These are phyloP conservation scores for Parafenestella ontariensis DNA, from an alignment of 2,329 filamentous ascomycete species.

Conservation along the genomic window DNA sequence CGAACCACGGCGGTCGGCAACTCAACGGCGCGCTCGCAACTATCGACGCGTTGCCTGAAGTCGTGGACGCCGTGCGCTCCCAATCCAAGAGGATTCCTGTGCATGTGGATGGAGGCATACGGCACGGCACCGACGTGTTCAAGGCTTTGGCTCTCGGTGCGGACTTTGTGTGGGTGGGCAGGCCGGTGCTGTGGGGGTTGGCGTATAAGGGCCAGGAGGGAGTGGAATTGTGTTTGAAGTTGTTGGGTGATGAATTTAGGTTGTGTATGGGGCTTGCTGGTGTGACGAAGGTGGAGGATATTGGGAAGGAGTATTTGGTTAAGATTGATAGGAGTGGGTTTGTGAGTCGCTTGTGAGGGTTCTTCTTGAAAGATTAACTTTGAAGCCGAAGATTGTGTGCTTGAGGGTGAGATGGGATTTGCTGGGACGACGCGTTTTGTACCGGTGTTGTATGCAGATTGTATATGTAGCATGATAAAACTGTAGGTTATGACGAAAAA, in stretches of 20 bases:
- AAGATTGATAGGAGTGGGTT: conserved; percentile 33
- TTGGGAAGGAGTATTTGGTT: conserved; percentile 30
- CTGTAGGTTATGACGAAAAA: no score
- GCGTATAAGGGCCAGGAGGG: conserved; percentile 48
- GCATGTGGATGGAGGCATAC: conserved; percentile 86
- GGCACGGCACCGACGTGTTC: conserved; percentile 89
- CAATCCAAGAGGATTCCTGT: conserved; percentile 63
- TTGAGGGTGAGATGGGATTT: no score
- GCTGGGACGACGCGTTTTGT: no score
- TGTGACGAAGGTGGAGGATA: conserved; percentile 29
- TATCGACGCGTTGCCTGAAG: conserved; percentile 61
- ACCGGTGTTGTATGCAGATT: no score
- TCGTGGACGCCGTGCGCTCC: conserved; percentile 56
- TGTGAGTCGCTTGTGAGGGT: conserved; percentile 17
- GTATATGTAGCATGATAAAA: no score
- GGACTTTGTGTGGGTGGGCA: conserved; percentile 73
- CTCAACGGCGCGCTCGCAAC: conserved; percentile 55
- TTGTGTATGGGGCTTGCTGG: conserved; percentile 35
- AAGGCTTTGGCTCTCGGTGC: conserved; percentile 94
- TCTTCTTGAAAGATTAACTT: no score
- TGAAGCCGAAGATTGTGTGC: no score
- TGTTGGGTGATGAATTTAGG: conserved; percentile 26
- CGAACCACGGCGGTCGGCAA: conserved; percentile 62
- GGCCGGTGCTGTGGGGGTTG: conserved; percentile 70
- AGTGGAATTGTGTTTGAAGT: conserved; percentile 26